phyloP scores from a whole-genome alignment of 495 filamentous ascomycete species.

The Penicillium goetzii region DNA sequence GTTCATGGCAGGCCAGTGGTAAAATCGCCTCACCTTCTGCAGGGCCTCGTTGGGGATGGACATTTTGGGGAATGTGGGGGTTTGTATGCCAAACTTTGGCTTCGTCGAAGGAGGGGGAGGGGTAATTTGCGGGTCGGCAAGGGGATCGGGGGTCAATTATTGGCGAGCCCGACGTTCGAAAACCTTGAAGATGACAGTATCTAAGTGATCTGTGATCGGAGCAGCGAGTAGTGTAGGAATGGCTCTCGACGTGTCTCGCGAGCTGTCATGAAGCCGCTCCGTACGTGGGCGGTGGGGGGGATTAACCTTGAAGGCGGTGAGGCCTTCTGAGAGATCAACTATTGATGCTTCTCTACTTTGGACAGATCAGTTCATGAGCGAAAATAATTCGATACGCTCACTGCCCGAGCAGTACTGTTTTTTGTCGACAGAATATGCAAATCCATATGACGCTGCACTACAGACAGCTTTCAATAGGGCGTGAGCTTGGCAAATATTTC shows the following conservation, averaged over 20 bases:
- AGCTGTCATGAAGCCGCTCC: neutral
- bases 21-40: constrained; percentile 69
- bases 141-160: neutral
- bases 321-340: neutral
- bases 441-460: too few relatives aligned
- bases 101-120: constrained; percentile 23
- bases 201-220: neutral
- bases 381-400: too few relatives aligned
- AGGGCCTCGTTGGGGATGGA: constrained; percentile 95
- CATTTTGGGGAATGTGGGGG: constrained; percentile 58
- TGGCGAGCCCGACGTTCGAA: neutral
- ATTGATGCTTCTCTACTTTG: neutral
- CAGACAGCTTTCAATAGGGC: too few relatives aligned
- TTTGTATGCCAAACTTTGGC: constrained; percentile 9
- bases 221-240: neutral
- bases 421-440: too few relatives aligned
- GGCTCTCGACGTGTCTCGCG: neutral
- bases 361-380: too few relatives aligned
- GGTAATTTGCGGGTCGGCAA: neutral
- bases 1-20: neutral
- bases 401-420: too few relatives aligned
- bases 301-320: neutral
- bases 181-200: too few relatives aligned
- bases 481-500: too few relatives aligned
- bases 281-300: neutral